Evolutionary conservation across 108 stramenopile species (phyloP).

Genomic region (Nitzschia putrida): DNA sequence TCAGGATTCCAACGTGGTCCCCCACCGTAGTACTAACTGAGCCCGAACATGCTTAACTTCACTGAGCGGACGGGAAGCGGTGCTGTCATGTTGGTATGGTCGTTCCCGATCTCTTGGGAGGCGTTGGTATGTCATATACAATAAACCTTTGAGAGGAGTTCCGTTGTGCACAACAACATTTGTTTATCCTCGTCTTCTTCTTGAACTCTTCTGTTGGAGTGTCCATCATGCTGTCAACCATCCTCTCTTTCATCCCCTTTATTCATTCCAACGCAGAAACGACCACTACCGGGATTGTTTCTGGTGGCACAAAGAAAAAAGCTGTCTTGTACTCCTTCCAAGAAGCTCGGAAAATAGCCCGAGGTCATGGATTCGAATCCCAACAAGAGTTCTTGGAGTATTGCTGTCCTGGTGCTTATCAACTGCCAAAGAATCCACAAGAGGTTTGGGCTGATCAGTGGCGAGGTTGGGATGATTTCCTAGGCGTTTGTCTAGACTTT

Average conservation of each 20-base stretch:
- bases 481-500: slow-evolving; percentile 46
- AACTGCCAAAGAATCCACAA: slow-evolving; percentile 71
- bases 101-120: not conserved
- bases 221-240: too few relatives aligned
- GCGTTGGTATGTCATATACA: too few relatives aligned
- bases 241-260: too few relatives aligned
- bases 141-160: too few relatives aligned
- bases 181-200: too few relatives aligned
- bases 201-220: too few relatives aligned
- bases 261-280: too few relatives aligned
- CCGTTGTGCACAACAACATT: too few relatives aligned
- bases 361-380: slow-evolving; percentile 62
- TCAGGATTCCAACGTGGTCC: slow-evolving; percentile 6
- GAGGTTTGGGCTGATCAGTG: slow-evolving; percentile 66
- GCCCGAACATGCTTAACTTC: slow-evolving; percentile 6
- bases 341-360: slow-evolving; percentile 69
- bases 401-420: slow-evolving; percentile 71
- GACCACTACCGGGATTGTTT: too few relatives aligned
- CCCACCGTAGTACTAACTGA: slow-evolving; percentile 6
- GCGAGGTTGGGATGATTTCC: slow-evolving; percentile 76
- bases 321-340: slow-evolving; percentile 46
- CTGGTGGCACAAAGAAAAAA: slow-evolving; percentile 17
- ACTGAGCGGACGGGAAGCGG: slow-evolving; percentile 5
- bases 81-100: slow-evolving; percentile 3
- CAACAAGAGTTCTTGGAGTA: slow-evolving; percentile 68